A percentile compares a stretch with the other conserved stretches of the same genome.
Conservation (phyloP, 2,329 filamentous ascomycete species). For the Talaromyces marneffei region DNA sequence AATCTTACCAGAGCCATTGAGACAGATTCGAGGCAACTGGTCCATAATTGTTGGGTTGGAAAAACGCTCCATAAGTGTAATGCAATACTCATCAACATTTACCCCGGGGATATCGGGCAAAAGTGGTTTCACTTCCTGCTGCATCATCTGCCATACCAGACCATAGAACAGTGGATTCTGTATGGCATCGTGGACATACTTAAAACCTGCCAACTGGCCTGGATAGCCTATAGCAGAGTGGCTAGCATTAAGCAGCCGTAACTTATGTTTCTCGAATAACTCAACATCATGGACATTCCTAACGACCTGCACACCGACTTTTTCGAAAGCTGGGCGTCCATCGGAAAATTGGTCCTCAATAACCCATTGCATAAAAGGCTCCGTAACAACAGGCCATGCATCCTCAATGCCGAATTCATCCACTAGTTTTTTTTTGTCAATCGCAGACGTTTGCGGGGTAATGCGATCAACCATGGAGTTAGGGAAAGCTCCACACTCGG, state of each 20-base stretch:
- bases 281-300: constrained; percentile 49
- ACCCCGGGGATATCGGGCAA: constrained; percentile 48
- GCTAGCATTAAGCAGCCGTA: constrained; percentile 50
- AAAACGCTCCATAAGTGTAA: constrained; percentile 51
- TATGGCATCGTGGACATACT: constrained; percentile 52
- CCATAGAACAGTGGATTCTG: constrained; percentile 44
- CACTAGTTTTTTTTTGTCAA: constrained; percentile 43
- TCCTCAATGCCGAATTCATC: constrained; percentile 46
- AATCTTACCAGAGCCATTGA: constrained; percentile 51
- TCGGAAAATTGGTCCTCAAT: constrained; percentile 50
- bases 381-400: constrained; percentile 50
- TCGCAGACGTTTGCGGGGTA: constrained; percentile 45
- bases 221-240: constrained; percentile 51
- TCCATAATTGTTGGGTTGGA: constrained; percentile 54
- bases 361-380: constrained; percentile 54
- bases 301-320: constrained; percentile 50
- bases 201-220: constrained; percentile 48
- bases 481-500: constrained; percentile 46
- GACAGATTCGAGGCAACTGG: constrained; percentile 48
- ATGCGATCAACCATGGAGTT: constrained; percentile 55
- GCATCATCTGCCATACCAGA: constrained; percentile 52
- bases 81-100: constrained; percentile 49
- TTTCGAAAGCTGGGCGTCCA: constrained; percentile 49
- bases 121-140: constrained; percentile 50
- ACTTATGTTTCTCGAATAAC: constrained; percentile 53